Conservation (phyloP, 108 stramenopile species). For the Seminavis robusta region DNA sequence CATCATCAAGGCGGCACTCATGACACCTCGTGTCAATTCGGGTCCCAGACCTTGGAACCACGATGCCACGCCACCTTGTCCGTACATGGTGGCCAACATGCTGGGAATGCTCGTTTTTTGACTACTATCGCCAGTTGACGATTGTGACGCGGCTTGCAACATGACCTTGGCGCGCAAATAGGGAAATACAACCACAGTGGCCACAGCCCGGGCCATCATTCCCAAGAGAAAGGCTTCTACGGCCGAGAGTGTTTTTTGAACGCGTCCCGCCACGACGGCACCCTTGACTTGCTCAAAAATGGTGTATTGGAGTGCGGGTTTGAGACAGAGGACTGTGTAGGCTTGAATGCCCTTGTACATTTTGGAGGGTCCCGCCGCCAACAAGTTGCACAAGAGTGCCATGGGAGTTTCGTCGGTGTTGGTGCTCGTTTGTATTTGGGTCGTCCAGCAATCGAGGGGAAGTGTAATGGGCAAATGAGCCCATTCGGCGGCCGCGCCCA, state of each 20-base stretch:
- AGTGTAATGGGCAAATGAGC: constrained; percentile 86
- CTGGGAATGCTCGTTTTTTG: constrained; percentile 47
- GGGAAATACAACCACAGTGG: constrained; percentile 84
- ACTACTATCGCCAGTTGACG: constrained; percentile 18
- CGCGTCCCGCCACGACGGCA: constrained; percentile 29
- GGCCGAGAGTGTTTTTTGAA: constrained; percentile 39
- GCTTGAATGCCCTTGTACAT: constrained; percentile 91
- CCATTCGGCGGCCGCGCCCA: constrained; percentile 67
- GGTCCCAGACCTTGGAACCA: constrained; percentile 85
- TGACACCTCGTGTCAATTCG: constrained; percentile 86
- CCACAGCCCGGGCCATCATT: constrained; percentile 81
- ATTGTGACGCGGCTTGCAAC: constrained; percentile 53
- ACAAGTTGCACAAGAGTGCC: constrained; percentile 47
- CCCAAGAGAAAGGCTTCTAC: constrained; percentile 87
- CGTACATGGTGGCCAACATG: constrained; percentile 51
- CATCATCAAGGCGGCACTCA: constrained; percentile 86
- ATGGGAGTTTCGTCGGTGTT: constrained; percentile 38
- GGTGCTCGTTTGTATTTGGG: constrained; percentile 62
- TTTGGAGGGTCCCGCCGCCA: constrained; percentile 53
- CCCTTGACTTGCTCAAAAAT: constrained; percentile 86
- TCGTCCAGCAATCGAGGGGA: constrained; percentile 81
- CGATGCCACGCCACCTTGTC: constrained; percentile 34
- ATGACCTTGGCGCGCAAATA: constrained; percentile 87
- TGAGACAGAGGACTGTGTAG: constrained; percentile 84
- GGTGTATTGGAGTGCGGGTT: constrained; percentile 93